Base-by-base conservation (phyloP, 1,284 basidiomycete species). In the Inonotus obliquus region DNA sequence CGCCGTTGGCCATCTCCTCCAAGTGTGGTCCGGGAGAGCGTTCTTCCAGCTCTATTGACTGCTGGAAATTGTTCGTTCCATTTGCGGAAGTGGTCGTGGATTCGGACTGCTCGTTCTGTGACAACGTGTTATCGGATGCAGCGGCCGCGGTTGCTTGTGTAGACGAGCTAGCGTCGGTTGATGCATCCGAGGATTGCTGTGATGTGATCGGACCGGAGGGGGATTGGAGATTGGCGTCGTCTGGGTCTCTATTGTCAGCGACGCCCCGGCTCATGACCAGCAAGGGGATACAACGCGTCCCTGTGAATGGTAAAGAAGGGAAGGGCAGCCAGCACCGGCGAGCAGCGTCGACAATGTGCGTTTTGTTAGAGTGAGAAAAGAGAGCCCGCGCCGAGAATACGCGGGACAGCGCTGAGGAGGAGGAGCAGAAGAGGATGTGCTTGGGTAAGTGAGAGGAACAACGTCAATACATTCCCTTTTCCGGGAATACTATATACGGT, bases 211-310 rank as follows among this genome's bases (percentile, higher is more conserved):
- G 37, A 25, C 41, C 48, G 19, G 27, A 17, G 6, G 52, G 17
- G 37, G 57, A 51, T 19, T 47, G 44, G 37, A 54, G 21, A 39
- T 47, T 59, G 55, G 61, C 25, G 41, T 62, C 61, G 55, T 53
- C 48, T 49, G 47, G n/a, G 47, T 39, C 47, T 37, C 44, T 56
- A 37, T 57, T 57, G 60, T 51, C 54, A 54, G 25, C 32, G 56
- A 54, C 61, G 49, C 61, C 56, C 49, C 57, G 61, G 56, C 56
- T 62, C 61, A 62, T 62, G 57, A 45, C 61, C 55, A 62, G 56
- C 35, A 27, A 52, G 56, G 32, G 56, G 49, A 41, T 48, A 37
- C 19, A 27, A 48, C 27, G 29, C 19, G 45, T 45, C 56, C 47
- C 56, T 37, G 27, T 44, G 47, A 49, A 25, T 38, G 25, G 14